phyloP scores from a whole-genome alignment of 208 protist genomes.

The Trypanosomatidae sp. region DNA sequence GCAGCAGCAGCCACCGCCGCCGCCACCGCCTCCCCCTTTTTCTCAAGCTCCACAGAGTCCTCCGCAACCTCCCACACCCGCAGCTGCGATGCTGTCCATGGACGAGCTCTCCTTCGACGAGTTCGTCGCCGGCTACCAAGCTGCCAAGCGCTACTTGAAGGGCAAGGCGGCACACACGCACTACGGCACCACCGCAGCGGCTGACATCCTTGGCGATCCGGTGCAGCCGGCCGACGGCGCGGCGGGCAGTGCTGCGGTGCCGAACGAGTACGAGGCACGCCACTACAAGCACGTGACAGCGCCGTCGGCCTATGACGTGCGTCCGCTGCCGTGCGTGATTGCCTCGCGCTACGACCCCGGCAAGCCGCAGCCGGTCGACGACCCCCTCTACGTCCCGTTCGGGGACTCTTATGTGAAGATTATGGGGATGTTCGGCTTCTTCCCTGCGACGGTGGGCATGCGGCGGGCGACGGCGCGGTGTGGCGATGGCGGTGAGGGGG shows the following conservation, averaged over 20 bases:
- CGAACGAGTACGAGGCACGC: slow-evolving; percentile 7
- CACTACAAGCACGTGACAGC: slow-evolving; percentile 49
- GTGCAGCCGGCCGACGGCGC: background rate
- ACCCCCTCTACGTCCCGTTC: slow-evolving; percentile 55
- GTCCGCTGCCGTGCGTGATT: slow-evolving; percentile 76
- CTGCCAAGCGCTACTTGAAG: slow-evolving; percentile 53
- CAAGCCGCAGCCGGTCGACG: slow-evolving; percentile 41
- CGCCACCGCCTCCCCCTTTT: background rate
- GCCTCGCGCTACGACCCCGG: slow-evolving; percentile 52
- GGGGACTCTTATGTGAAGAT: slow-evolving; percentile 62
- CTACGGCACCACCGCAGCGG: slow-evolving; percentile 12
- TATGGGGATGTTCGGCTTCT: slow-evolving; percentile 82
- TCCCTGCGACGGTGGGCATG: slow-evolving; percentile 51
- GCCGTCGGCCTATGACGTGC: slow-evolving; percentile 63
- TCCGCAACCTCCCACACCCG: background rate
- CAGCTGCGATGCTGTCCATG: slow-evolving; percentile 1
- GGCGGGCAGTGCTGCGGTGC: background rate
- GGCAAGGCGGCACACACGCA: slow-evolving; percentile 49
- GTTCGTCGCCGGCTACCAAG: slow-evolving; percentile 51
- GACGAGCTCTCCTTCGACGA: slow-evolving; percentile 36
- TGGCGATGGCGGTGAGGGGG: too few relatives aligned
- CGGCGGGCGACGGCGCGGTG: slow-evolving; percentile 5
- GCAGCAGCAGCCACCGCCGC: too few relatives aligned
- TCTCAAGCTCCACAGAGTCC: too few relatives aligned
- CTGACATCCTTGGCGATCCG: background rate